phyloP scores from a whole-genome alignment of 306 rosid genomes.

The Delonix regia region DNA sequence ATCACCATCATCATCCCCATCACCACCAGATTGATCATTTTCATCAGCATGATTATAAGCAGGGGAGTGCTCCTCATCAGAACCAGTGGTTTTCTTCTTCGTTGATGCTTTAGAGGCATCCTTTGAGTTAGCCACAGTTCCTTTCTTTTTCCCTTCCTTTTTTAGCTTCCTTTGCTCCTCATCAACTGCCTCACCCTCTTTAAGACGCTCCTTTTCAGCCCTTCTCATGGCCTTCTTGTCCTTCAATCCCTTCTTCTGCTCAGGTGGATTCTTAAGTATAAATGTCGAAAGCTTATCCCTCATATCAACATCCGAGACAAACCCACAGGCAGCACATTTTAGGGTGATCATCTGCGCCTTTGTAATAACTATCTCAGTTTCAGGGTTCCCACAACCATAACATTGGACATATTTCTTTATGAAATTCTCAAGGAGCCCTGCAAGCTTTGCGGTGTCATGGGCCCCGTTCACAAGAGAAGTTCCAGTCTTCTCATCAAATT shows the following conservation, averaged over 20 bases:
- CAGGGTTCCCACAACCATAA: conserved; percentile 71
- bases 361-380: conserved; percentile 60
- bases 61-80: conserved; percentile 67
- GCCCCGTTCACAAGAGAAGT: conserved; percentile 68
- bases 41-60: conserved; percentile 46
- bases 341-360: conserved; percentile 65
- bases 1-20: conserved; percentile 38
- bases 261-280: conserved; percentile 70
- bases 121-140: conserved; percentile 35
- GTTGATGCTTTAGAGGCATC: conserved; percentile 43
- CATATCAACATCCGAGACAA: conserved; percentile 67
- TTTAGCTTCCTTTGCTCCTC: conserved; percentile 63
- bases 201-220: conserved; percentile 72
- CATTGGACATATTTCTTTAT: conserved; percentile 73
- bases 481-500: conserved; percentile 70
- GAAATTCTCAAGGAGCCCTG: conserved; percentile 68
- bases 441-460: conserved; percentile 65
- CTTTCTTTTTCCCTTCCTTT: conserved; percentile 60
- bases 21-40: conserved; percentile 42
- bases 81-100: conserved; percentile 51
- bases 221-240: conserved; percentile 73
- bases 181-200: conserved; percentile 70
- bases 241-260: conserved; percentile 60
- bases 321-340: conserved; percentile 75
- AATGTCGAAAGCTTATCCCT: conserved; percentile 68